Conservation (phyloP, 257 asterid genomes). For the Nicotiana sylvestris region DNA sequence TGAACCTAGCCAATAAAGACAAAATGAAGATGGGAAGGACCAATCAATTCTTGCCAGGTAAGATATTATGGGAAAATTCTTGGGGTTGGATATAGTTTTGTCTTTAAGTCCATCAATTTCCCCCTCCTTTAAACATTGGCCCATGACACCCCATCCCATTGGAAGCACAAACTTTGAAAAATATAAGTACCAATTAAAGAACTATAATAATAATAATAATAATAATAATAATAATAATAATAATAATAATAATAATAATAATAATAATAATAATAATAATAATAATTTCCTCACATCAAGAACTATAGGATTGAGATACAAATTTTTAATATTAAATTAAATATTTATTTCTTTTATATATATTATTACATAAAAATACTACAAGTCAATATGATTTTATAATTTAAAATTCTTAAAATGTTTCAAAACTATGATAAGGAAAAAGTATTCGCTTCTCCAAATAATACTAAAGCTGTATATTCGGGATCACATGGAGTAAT, state of each 20-base stretch:
- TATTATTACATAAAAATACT: not conserved
- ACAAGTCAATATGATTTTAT: not conserved
- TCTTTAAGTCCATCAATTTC: conserved; percentile 50
- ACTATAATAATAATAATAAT: not conserved
- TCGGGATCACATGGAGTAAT: too few species aligned
- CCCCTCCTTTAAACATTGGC: conserved; percentile 39
- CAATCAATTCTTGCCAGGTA: conserved; percentile 58
- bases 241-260: not conserved
- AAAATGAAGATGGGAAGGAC: conserved; percentile 47
- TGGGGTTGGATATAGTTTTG: conserved; percentile 39
- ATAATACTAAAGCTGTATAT: not conserved
- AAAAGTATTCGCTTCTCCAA: not conserved
- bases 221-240: not conserved
- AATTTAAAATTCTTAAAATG: not conserved
- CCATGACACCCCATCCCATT: conserved; percentile 65
- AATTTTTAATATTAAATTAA: not conserved
- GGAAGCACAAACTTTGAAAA: conserved; percentile 6
- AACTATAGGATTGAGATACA: not conserved
- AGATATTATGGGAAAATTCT: conserved; percentile 37
- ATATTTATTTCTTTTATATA: not conserved
- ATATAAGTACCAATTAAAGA: not conserved
- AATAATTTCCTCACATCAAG: not conserved
- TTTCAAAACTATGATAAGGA: not conserved
- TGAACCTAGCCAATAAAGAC: conserved; percentile 41
- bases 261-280: not conserved